Conservation (phyloP, 306 rosid species). For the Ormosia emarginata region DNA sequence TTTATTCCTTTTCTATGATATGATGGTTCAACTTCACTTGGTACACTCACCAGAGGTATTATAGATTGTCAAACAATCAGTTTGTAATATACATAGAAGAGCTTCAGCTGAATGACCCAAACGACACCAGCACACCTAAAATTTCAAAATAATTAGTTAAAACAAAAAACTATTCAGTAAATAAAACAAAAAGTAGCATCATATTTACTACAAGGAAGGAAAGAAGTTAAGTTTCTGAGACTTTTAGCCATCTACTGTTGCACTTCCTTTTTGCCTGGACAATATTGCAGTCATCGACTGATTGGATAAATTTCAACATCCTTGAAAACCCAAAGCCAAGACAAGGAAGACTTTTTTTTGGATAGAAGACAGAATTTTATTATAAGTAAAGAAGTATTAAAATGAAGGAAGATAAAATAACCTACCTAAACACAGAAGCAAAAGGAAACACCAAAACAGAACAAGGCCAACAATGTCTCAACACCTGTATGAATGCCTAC, state of each 20-base stretch:
- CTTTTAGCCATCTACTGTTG: constrained; percentile 6
- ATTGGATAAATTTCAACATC: constrained; percentile 9
- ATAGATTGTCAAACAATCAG: constrained; percentile 73
- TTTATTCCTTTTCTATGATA: not conserved
- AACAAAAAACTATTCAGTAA: constrained; percentile 1
- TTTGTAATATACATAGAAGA: constrained; percentile 80
- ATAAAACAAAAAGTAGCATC: constrained; percentile 9
- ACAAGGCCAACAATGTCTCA: not conserved
- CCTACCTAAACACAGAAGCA: constrained; percentile 3
- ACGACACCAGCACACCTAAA: constrained; percentile 87
- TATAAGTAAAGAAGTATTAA: not conserved
- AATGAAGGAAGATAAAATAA: not conserved
- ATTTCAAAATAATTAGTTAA: constrained; percentile 25
- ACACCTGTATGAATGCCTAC: not conserved
- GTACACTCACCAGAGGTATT: constrained; percentile 70
- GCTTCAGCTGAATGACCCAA: constrained; percentile 71
- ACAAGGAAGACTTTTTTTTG: not conserved
- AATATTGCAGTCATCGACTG: constrained; percentile 4
- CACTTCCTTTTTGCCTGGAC: not conserved
- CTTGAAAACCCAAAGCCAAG: constrained; percentile 23
- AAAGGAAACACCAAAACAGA: not conserved
- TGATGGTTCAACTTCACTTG: constrained; percentile 12
- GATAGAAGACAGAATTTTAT: not conserved
- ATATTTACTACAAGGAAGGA: not conserved
- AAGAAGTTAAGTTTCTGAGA: not conserved